Percentiles rank a stretch among this genome's conserved stretches.
These are phyloP conservation scores for Hypoxylon cercidicola DNA, from an alignment of 495 filamentous ascomycete genomes.

Conservation along the genomic window DNA sequence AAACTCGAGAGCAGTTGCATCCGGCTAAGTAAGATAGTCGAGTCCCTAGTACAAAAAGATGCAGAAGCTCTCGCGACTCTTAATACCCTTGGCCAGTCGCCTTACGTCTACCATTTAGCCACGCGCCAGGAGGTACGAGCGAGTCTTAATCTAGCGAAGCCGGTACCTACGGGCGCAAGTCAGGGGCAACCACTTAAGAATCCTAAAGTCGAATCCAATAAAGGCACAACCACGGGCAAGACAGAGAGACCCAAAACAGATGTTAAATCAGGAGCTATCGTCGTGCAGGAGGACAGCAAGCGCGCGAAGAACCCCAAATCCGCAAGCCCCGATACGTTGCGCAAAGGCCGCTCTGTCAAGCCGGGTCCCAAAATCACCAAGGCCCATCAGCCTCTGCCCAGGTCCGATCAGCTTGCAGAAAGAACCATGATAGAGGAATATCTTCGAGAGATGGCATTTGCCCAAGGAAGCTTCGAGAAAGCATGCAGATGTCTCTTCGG, in stretches of 20 bases:
- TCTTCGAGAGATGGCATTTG: slow-evolving; percentile 28
- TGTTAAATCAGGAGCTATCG: neutral
- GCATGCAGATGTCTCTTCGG: slow-evolving; percentile 23
- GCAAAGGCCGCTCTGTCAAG: slow-evolving; percentile 7
- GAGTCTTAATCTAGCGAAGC: slow-evolving; percentile 10
- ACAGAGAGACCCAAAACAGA: slow-evolving; percentile 1
- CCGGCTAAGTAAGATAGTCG: slow-evolving; percentile 12
- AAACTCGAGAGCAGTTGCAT: slow-evolving; percentile 8
- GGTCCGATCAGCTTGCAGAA: slow-evolving; percentile 15
- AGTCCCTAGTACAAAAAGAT: slow-evolving; percentile 21
- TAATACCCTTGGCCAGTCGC: slow-evolving; percentile 22
- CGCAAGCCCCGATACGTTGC: slow-evolving; percentile 3
- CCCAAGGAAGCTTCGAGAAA: slow-evolving; percentile 22
- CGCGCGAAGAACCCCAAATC: slow-evolving; percentile 14
- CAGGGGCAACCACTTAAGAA: slow-evolving; percentile 13
- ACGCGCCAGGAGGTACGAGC: slow-evolving; percentile 11
- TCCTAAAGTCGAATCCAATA: slow-evolving; percentile 6
- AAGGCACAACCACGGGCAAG: neutral
- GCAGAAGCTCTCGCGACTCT: slow-evolving; percentile 23
- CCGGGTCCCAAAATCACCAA: slow-evolving; percentile 19
- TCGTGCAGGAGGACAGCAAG: neutral
- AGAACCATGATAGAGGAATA: slow-evolving; percentile 20
- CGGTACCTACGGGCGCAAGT: neutral
- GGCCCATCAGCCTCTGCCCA: slow-evolving; percentile 14
- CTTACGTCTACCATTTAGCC: slow-evolving; percentile 20